A percentile compares a stretch with the other conserved stretches of the same genome.
phyloP scores from a whole-genome alignment of 2,329 filamentous ascomycete genomes.

The Aspergillus sojae region DNA sequence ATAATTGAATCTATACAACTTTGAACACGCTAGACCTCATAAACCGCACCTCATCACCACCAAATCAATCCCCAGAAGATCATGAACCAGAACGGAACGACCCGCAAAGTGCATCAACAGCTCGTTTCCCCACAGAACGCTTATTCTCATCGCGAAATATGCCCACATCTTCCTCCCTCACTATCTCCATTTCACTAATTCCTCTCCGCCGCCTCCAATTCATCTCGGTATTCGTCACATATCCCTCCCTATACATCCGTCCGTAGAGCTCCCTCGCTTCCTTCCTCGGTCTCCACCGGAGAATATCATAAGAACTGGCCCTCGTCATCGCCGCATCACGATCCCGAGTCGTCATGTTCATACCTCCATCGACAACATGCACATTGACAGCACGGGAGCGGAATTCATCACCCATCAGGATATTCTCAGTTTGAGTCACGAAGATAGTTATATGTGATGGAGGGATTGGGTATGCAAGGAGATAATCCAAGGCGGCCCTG shows the following conservation, averaged over 20 bases:
- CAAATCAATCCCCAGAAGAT: not conserved
- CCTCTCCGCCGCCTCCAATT: slow-evolving; percentile 36
- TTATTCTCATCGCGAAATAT: not conserved
- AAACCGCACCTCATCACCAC: no score
- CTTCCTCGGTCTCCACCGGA: slow-evolving; percentile 30
- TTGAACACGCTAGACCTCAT: not conserved
- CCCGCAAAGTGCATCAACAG: not conserved
- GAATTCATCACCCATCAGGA: slow-evolving; percentile 20
- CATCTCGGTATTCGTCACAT: slow-evolving; percentile 39
- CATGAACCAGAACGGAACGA: not conserved
- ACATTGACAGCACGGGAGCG: slow-evolving; percentile 19
- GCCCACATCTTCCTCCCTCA: slow-evolving; percentile 33
- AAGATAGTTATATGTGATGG: slow-evolving; percentile 28
- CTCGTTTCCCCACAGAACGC: not conserved
- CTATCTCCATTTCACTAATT: slow-evolving; percentile 16
- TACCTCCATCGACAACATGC: slow-evolving; percentile 19
- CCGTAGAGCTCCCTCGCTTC: slow-evolving; percentile 35
- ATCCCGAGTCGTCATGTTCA: slow-evolving; percentile 21
- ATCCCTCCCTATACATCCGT: slow-evolving; percentile 23
- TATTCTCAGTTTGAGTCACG: slow-evolving; percentile 26
- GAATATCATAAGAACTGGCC: slow-evolving; percentile 37
- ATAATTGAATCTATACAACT: not conserved
- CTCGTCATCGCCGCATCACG: slow-evolving; percentile 37
- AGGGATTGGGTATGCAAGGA: slow-evolving; percentile 25
- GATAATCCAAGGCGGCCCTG: slow-evolving; percentile 30